These are phyloP conservation scores for Microstegium vimineum DNA, from an alignment of 176 grass and related monocot genomes.

Conservation along the genomic window DNA sequence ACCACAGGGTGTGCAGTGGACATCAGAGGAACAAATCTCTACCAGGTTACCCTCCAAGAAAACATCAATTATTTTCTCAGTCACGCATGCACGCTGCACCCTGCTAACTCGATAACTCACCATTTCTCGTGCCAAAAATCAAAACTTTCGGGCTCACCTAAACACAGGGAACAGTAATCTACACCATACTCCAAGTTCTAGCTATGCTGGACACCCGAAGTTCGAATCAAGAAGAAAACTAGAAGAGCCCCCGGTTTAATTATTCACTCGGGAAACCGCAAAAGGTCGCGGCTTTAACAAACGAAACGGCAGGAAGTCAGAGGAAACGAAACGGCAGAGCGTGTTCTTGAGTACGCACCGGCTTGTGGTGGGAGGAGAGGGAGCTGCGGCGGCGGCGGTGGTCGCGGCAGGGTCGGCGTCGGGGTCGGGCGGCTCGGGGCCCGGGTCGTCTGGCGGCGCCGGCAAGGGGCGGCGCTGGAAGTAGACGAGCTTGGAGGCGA, in stretches of 20 bases:
- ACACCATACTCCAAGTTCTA: not conserved
- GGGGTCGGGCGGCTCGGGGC: slow-evolving; percentile 2
- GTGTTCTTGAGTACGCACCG: slow-evolving; percentile 12
- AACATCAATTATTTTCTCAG: not conserved
- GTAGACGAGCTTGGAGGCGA: slow-evolving; percentile 54
- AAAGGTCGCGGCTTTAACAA: not conserved
- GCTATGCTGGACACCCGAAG: not conserved
- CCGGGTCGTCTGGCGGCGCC: slow-evolving; percentile 22
- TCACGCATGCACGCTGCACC: not conserved
- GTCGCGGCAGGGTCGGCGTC: not conserved
- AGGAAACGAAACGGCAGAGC: not conserved
- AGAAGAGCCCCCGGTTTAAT: not conserved
- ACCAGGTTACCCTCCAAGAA: not conserved
- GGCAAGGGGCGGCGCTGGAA: slow-evolving; percentile 49
- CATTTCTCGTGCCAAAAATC: not conserved
- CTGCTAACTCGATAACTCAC: not conserved
- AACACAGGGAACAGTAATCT: not conserved
- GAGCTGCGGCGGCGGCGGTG: not conserved
- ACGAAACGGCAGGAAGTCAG: not conserved
- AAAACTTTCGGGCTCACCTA: not conserved
- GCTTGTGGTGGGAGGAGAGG: slow-evolving; percentile 29
- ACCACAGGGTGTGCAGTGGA: not conserved
- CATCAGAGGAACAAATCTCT: not conserved
- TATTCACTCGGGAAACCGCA: not conserved
- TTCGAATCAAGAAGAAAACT: not conserved